phyloP scores from a whole-genome alignment of 1,139 yeast genomes.

The Suhomyces ambrosiae region DNA sequence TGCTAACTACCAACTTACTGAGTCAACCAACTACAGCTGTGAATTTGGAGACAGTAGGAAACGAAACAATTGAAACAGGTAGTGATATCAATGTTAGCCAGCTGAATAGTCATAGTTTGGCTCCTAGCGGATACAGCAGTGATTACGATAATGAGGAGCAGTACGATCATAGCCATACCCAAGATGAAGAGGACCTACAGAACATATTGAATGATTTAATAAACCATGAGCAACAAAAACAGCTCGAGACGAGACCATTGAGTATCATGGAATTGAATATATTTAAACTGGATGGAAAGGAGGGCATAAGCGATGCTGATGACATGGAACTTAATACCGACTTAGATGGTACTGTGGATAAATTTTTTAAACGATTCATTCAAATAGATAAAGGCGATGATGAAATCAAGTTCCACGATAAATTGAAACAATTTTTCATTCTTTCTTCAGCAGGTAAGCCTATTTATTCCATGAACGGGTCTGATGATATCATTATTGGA shows the following conservation, averaged over 20 bases:
- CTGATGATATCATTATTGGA: constrained; percentile 69
- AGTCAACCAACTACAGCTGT: constrained; percentile 26
- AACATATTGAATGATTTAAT: constrained; percentile 30
- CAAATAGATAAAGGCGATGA: constrained; percentile 26
- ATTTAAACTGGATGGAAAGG: constrained; percentile 6
- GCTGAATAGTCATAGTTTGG: constrained; percentile 8
- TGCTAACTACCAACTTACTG: not conserved
- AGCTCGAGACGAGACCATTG: constrained; percentile 1
- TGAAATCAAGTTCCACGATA: constrained; percentile 38
- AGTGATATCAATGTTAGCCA: constrained; percentile 5
- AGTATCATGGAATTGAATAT: constrained; percentile 15
- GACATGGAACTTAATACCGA: not conserved
- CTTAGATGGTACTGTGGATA: constrained; percentile 5
- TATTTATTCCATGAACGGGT: constrained; percentile 77
- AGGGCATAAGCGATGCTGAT: not conserved
- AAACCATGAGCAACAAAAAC: constrained; percentile 18
- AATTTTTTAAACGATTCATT: constrained; percentile 18
- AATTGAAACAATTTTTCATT: constrained; percentile 72
- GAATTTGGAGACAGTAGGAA: constrained; percentile 20
- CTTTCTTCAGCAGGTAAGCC: constrained; percentile 95
- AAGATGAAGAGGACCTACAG: constrained; percentile 34
- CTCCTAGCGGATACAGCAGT: constrained; percentile 5
- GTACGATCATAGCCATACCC: constrained; percentile 17
- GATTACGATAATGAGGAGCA: constrained; percentile 15
- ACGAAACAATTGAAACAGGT: constrained; percentile 10